A percentile compares a stretch with the other conserved stretches of the same genome.
These are phyloP conservation scores for Verbena officinalis DNA, from an alignment of 257 asterid species.

Conservation along the genomic window DNA sequence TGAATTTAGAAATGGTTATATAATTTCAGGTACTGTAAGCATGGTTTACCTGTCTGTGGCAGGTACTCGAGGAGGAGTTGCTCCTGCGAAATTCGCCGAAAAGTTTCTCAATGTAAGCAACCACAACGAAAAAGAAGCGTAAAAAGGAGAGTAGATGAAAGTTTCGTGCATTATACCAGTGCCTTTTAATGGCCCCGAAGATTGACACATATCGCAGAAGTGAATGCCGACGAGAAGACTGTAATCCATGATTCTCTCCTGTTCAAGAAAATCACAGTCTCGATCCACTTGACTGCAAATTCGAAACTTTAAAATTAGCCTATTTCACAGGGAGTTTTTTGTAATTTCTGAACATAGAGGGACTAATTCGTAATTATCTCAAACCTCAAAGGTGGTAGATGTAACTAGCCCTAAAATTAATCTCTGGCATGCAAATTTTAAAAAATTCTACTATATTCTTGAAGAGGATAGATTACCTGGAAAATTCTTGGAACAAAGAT, in stretches of 20 bases:
- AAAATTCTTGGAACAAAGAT: conserved; percentile 70
- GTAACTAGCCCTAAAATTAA: no score
- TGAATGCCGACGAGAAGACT: conserved; percentile 91
- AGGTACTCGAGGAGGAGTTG: no score
- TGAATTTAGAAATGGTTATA: no score
- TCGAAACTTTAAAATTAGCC: not conserved
- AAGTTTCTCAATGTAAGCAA: not conserved
- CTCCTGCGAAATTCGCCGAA: conserved; percentile 30
- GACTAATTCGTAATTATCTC: no score
- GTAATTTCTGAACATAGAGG: no score
- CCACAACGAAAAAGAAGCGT: not conserved
- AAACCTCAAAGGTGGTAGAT: no score
- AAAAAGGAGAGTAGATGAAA: not conserved
- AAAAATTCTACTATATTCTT: no score
- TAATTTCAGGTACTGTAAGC: no score
- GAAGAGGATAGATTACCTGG: conserved; percentile 72
- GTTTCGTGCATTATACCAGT: conserved; percentile 36
- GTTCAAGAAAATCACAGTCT: conserved; percentile 94
- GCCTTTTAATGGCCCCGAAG: conserved; percentile 55
- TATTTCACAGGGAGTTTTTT: no score
- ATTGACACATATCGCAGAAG: conserved; percentile 63
- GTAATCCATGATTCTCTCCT: conserved; percentile 94
- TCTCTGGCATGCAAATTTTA: no score
- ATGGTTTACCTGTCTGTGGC: no score
- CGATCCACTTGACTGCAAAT: conserved; percentile 80